Conservation (phyloP, 1,284 basidiomycete species). For the Austroboletus rostrupii region DNA sequence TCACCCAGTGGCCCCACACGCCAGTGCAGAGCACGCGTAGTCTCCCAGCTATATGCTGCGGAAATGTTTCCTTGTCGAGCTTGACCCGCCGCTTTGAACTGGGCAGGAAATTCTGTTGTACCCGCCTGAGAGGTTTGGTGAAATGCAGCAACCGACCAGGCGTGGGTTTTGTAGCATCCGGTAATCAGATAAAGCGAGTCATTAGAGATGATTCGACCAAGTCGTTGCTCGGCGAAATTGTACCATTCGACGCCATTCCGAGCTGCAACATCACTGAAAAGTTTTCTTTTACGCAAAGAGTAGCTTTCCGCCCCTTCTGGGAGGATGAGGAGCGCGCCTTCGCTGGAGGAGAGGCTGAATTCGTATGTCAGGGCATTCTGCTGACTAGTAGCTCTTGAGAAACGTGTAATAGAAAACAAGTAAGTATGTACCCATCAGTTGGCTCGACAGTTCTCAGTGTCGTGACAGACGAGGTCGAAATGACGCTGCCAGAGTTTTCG, state of each 20-base stretch:
- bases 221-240: background rate
- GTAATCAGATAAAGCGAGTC: constrained; percentile 11
- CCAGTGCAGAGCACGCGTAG: background rate
- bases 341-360: constrained; percentile 2
- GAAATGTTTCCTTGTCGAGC: background rate
- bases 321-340: constrained; percentile 5
- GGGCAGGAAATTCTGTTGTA: background rate
- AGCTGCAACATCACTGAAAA: background rate
- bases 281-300: background rate
- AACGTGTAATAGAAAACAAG: background rate
- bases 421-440: background rate
- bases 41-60: constrained; percentile 2
- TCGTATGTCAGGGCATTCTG: background rate
- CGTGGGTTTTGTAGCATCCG: constrained; percentile 7
- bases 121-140: background rate
- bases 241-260: background rate
- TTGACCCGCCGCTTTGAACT: background rate
- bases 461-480: background rate
- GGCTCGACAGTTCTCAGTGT: background rate
- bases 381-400: background rate
- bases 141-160: constrained; percentile 10
- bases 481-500: background rate
- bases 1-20: constrained; percentile 1
- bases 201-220: background rate
- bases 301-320: constrained; percentile 2